A percentile compares a stretch with the other conserved stretches of the same genome.
Evolutionary conservation across 1,139 yeast genomes (phyloP).

Genomic region (Debaryomyces subglobosus): DNA sequence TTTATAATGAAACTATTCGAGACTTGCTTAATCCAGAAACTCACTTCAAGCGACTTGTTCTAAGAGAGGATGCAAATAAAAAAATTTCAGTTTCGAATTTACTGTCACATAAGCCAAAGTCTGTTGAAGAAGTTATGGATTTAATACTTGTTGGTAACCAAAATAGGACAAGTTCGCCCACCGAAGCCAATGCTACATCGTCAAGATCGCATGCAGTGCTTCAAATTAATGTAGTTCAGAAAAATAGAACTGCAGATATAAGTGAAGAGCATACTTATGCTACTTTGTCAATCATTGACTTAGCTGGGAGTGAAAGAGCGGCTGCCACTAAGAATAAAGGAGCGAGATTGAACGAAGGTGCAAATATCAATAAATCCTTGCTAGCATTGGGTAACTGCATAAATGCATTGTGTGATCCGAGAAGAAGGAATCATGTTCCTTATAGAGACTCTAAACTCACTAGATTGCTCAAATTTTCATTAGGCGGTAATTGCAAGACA

Average conservation of each 20-base stretch:
- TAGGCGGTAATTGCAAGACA: conserved; percentile 95
- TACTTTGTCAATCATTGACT: conserved; percentile 81
- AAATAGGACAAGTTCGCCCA: conserved; percentile 81
- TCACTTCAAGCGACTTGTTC: conserved; percentile 46
- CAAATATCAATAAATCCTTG: conserved; percentile 84
- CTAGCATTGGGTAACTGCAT: conserved; percentile 93
- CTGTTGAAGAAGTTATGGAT: conserved; percentile 81
- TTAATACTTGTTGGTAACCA: conserved; percentile 71
- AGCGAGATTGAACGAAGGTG: conserved; percentile 80
- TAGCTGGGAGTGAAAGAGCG: conserved; percentile 96
- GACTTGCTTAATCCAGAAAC: conserved; percentile 70
- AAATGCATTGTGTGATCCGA: conserved; percentile 81
- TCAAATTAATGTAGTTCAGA: conserved; percentile 74
- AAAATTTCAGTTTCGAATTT: conserved; percentile 76
- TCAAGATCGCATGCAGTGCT: conserved; percentile 93
- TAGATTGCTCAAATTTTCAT: conserved; percentile 77
- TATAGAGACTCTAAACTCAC: conserved; percentile 90
- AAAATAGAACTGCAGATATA: conserved; percentile 62
- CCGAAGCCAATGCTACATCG: conserved; percentile 88
- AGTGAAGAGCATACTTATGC: conserved; percentile 74
- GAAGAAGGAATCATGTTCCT: conserved; percentile 75
- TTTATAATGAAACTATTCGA: conserved; percentile 85
- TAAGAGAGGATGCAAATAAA: conserved; percentile 73
- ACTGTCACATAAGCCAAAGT: conserved; percentile 62
- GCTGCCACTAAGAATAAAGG: conserved; percentile 87